These are phyloP conservation scores for Mortierella sp. DNA, from an alignment of 371 early-diverging fungal species.

Conservation along the genomic window DNA sequence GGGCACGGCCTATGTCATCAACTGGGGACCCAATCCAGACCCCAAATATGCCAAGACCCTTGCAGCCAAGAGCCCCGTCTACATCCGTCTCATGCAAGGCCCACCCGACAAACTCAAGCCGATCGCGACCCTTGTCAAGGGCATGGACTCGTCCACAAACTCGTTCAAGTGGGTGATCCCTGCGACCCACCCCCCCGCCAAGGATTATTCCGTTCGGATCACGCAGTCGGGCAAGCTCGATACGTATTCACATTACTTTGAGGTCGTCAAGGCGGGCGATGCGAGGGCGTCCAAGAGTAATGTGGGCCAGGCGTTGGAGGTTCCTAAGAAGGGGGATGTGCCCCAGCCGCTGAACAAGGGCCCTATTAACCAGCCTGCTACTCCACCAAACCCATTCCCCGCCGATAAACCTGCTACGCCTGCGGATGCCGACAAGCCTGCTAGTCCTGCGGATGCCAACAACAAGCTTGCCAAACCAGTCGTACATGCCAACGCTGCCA, in stretches of 20 bases:
- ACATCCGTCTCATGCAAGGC: constrained; percentile 46
- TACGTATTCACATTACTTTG: constrained; percentile 57
- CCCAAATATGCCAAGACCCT: constrained; percentile 28
- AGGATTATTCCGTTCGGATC: constrained; percentile 47
- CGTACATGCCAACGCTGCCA: not conserved
- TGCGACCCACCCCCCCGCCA: constrained; percentile 15
- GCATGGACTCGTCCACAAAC: constrained; percentile 27
- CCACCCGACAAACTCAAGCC: constrained; percentile 18
- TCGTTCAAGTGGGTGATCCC: constrained; percentile 45
- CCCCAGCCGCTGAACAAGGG: constrained; percentile 28
- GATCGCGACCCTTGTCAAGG: constrained; percentile 17
- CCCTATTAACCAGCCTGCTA: constrained; percentile 22
- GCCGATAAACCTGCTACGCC: not conserved
- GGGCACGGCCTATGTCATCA: constrained; percentile 45
- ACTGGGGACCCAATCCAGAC: constrained; percentile 56
- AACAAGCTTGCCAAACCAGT: constrained; percentile 28
- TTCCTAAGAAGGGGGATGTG: constrained; percentile 32
- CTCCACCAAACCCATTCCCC: constrained; percentile 46
- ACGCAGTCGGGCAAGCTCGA: constrained; percentile 24
- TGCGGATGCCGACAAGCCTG: not conserved
- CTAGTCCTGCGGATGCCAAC: too few species aligned
- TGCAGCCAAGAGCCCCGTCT: constrained; percentile 29
- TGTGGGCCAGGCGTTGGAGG: constrained; percentile 35
- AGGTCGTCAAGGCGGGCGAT: constrained; percentile 38
- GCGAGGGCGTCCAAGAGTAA: constrained; percentile 39